Conservation (phyloP, 2,329 filamentous ascomycete species). For the Fusarium sp. region DNA sequence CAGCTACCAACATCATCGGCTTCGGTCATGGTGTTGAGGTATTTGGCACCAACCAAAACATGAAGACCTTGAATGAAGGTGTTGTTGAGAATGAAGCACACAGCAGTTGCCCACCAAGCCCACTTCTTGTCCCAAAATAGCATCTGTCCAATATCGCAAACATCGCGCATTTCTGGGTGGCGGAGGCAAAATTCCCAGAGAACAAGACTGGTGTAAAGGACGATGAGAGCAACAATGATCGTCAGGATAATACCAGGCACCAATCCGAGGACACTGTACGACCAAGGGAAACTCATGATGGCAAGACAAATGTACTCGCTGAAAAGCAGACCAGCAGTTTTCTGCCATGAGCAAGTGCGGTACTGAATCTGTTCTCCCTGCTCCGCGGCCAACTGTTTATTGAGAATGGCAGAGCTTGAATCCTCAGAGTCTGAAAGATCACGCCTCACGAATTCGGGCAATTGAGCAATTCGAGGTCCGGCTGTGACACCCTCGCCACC, state of each 20-base stretch:
- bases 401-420: slow-evolving; percentile 59
- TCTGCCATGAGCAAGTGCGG: slow-evolving; percentile 92
- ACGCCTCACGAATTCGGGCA: slow-evolving; percentile 49
- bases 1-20: slow-evolving; percentile 67
- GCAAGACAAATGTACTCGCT: slow-evolving; percentile 93
- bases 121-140: slow-evolving; percentile 86
- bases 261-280: slow-evolving; percentile 86
- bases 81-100: slow-evolving; percentile 95
- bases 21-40: slow-evolving; percentile 86
- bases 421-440: slow-evolving; percentile 55
- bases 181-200: slow-evolving; percentile 88
- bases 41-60: slow-evolving; percentile 84
- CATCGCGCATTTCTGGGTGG: slow-evolving; percentile 90
- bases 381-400: slow-evolving; percentile 79
- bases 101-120: slow-evolving; percentile 73
- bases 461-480: slow-evolving; percentile 62
- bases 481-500: slow-evolving; percentile 53
- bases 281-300: slow-evolving; percentile 97
- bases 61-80: slow-evolving; percentile 88
- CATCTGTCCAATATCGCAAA: slow-evolving; percentile 95
- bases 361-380: slow-evolving; percentile 86
- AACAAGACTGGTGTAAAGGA: slow-evolving; percentile 76
- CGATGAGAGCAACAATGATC: slow-evolving; percentile 76
- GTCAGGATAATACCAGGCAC: slow-evolving; percentile 88
- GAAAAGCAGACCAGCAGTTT: slow-evolving; percentile 91